Evolutionary conservation across 1,139 yeast genomes (phyloP), one percentile per base, ranked within the genome.

Genomic region (Hansenula lynferdii): DNA sequence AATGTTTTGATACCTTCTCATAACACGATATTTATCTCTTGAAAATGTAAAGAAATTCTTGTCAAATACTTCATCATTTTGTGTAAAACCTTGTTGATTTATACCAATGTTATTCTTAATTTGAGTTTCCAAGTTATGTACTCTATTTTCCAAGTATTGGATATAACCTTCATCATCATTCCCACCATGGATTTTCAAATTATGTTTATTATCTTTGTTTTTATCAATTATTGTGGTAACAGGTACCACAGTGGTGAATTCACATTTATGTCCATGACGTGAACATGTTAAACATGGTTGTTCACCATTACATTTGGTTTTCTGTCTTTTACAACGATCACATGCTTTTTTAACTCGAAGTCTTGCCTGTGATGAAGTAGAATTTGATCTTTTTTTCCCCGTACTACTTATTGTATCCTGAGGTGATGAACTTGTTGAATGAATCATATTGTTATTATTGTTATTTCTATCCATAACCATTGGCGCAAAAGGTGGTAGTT

Each of bases 231-330:
- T 32, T 6, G 32, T 17, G 10, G 30, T 28, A 4, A 20, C 21
- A 8, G 36, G 25, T 5, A 23, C 28, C 8, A 31, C 23, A 28
- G n/a, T 15, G 8, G 21, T 20, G 37, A 58, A 63, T 7, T 58
- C 52, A 50, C 84, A 78, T 20, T 62, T 68, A 34, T 62, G 61
- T 29, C 59, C 62, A 42, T 68, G 72, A 53, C 65, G 67, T 6
- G 56, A 47, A 54, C 85, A 79, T 8, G 75, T 65, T 9, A 53
- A 49, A 47, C 85, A 79, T 3, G 85, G 85, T 35, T 55, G 56
- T 18, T 68, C 62, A 3, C 85, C 85, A 34, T 77, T 71, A 53
- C 85, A 79, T 51, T 79, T 79, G 44, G 76, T 76, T 56, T 79
- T 79, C 42, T 77, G 80, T 25, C 65, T 61, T 45, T 82, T 64